These are phyloP conservation scores for Cenchrus purpureus DNA, from an alignment of 176 grass and related monocot species.

Conservation along the genomic window DNA sequence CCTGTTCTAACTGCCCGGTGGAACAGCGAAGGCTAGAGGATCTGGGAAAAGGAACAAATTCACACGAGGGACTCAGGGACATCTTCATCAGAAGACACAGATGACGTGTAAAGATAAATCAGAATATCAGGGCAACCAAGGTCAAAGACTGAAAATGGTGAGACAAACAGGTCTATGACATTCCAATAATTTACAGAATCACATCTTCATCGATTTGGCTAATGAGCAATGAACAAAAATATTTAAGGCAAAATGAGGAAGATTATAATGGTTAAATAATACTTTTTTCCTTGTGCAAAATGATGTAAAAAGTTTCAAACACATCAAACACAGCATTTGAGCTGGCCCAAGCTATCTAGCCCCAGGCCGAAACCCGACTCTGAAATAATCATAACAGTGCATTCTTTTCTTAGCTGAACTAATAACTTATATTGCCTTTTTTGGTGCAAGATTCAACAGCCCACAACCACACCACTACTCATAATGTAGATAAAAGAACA, in stretches of 20 bases:
- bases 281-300: background rate
- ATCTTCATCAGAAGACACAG: background rate
- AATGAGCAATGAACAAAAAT: too few relatives aligned
- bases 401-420: background rate
- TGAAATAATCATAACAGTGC: too few relatives aligned
- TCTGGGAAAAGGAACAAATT: conserved; percentile 3
- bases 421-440: background rate
- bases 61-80: background rate
- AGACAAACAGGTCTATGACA: background rate
- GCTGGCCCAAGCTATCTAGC: background rate
- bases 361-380: background rate
- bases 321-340: background rate
- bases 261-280: background rate
- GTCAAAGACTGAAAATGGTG: background rate
- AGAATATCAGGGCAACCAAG: background rate
- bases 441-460: background rate
- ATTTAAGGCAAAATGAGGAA: background rate
- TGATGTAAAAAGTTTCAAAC: background rate
- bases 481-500: background rate
- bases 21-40: background rate
- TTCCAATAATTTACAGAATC: too few relatives aligned
- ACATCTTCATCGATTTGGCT: too few relatives aligned
- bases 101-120: background rate
- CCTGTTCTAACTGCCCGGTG: background rate
- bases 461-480: background rate